Evolutionary conservation across 2,329 filamentous ascomycete species (phyloP), one percentile per base, ranked within the genome.

Genomic region (Pseudogymnoascus sp.): DNA sequence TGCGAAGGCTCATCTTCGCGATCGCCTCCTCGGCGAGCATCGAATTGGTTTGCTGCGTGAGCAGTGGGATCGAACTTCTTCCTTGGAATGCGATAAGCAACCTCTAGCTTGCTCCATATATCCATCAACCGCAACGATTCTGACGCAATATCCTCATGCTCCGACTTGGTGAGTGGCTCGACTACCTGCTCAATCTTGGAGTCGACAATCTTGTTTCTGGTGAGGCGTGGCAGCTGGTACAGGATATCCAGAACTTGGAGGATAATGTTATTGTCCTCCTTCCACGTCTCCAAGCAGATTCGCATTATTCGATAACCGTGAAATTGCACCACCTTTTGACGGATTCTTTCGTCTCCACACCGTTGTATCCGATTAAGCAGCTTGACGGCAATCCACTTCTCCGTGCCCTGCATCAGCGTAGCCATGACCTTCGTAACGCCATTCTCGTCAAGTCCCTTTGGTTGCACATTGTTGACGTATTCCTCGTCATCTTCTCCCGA

Each of bases 311-410:
- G 89, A 74, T 99, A 99, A 60, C 93, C 94, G 78, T 97, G 94
- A 88, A 97, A 95, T 70, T 90, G 90, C 71, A 97, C 89, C 39
- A 97, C 92, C 60, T 88, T 86, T 74, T 94, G 90, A 64, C 90
- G 86, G 62, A 97, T 90, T 65, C 86, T 86, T 71, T 96, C 91
- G 68, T 97, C 92, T 58, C 93, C 84, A 72, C 89, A 92, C 40
- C 84, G 83, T 74, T 96, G 90, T 65, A 99, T 92, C 60, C 94
- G 92, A 67, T 87, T 84, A 64, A 99, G 83, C 62, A 99, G 80
- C 76, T 97, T 97, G 76, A 97, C 92, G 2, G 90, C 92, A 74
- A 99, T 97, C 94, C 94, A 99, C 76, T 97, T 97, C 80, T 99
- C 94, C 76, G 96, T 96, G 81, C 91, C 96, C 74, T 97, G 93